Evolutionary conservation across 2,329 filamentous ascomycete species (phyloP).

Genomic region (Endoconidiophora polonica): DNA sequence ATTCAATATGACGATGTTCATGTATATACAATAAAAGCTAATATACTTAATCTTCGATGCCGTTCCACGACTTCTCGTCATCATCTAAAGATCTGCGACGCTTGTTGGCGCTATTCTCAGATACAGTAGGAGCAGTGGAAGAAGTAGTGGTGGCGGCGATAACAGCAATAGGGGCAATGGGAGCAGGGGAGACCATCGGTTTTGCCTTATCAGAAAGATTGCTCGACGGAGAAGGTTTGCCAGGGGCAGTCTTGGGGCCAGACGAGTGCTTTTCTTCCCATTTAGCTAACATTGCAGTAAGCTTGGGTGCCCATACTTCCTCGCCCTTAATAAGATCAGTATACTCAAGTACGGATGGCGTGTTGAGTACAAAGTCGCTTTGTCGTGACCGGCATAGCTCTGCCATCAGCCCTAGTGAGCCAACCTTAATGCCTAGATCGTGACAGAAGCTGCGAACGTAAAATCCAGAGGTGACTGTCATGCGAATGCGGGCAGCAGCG

Average conservation of each 20-base stretch:
- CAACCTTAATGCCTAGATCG: conserved; percentile 70
- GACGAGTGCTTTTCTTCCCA: conserved; percentile 20
- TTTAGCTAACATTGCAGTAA: conserved; percentile 32
- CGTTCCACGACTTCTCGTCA: conserved; percentile 28
- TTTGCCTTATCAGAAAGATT: too few species aligned
- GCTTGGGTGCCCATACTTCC: conserved; percentile 63
- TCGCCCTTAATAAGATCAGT: conserved; percentile 61
- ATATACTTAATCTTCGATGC: conserved; percentile 22
- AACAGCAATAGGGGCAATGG: neutral
- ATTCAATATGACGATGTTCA: neutral
- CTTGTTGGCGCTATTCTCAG: conserved; percentile 13
- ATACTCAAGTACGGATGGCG: conserved; percentile 60
- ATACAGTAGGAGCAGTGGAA: conserved; percentile 14
- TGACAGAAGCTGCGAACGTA: conserved; percentile 91
- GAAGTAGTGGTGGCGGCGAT: neutral
- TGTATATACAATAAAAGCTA: neutral
- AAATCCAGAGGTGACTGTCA: conserved; percentile 91
- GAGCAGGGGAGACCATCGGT: too few species aligned
- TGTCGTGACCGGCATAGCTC: conserved; percentile 68
- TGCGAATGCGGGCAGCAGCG: conserved; percentile 64
- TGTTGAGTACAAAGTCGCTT: conserved; percentile 57
- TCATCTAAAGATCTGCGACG: conserved; percentile 14
- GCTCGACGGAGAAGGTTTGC: neutral
- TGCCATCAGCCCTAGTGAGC: conserved; percentile 73
- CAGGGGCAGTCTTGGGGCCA: conserved; percentile 5